Evolutionary conservation across 805 yeast species (phyloP), one percentile per base, ranked within the genome.

Genomic region (Zygoascus ofunaensis): DNA sequence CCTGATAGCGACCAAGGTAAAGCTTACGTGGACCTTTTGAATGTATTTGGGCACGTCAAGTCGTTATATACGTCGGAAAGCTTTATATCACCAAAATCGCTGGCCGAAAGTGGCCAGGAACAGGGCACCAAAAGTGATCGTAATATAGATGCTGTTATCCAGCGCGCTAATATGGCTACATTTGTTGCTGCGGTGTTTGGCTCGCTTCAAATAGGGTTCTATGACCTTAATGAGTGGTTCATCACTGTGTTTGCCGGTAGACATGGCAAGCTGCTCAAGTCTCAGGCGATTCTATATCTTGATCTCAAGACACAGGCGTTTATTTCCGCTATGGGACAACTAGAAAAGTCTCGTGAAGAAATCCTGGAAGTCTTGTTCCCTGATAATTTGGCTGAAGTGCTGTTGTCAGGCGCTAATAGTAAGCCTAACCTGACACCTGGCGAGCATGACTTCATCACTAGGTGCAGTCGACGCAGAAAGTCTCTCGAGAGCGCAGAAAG

Each of bases 231-330:
- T 62, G 87, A 84, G 56, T 77, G 82, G 42, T 90, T 92, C 54
- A 65, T 90, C 45, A 89, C 82, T 48, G 84, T 87, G 1, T 89
- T 92, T 59, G 87, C 95, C 55, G 94, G 95, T 0, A 78, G 63
- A 14, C 53, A 54, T 21, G 70, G 87, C 3, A 76, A 80, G 53
- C 66, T 92, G 35, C 66, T 87, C 47, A 87, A 87, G 59, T 76
- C 83, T 7, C 96, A 86, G 54, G 87, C 92, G 0, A 77, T 76
- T 10, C 64, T 92, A 41, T 87, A 73, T 53, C 68, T 92, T 34
- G 97, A 92, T 53, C 71, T 92, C 59, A 92, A 92, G 60, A 92
- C 98, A 0, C 98, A 92, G 62, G 95, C 96, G 0, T 92, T 79
- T 58, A 87, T 92, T 18, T 81, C 96, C 1, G 95, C 94, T 0